Percentiles rank a stretch among this genome's conserved stretches.
Evolutionary conservation across 2,329 filamentous ascomycete genomes (phyloP).

Genomic region (Phialophora expanda): DNA sequence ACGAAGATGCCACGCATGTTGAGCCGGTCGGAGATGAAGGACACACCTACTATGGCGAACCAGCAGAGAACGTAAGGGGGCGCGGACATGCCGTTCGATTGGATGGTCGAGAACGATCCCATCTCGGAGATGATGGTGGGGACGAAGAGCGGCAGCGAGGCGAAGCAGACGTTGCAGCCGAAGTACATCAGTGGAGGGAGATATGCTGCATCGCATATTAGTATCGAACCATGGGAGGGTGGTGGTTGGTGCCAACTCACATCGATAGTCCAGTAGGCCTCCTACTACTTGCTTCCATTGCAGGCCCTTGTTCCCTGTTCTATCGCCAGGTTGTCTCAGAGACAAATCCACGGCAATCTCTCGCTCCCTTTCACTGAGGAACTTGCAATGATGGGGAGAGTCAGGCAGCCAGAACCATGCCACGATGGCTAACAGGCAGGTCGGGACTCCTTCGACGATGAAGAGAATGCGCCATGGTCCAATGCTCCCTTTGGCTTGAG

Average conservation of each 20-base stretch:
- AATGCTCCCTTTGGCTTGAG: slow-evolving; percentile 60
- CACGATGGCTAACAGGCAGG: slow-evolving; percentile 59
- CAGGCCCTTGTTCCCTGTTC: slow-evolving; percentile 40
- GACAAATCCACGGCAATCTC: slow-evolving; percentile 39
- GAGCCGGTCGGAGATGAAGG: slow-evolving; percentile 67
- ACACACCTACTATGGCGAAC: slow-evolving; percentile 64
- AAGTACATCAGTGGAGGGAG: slow-evolving; percentile 63
- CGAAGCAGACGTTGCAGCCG: slow-evolving; percentile 68
- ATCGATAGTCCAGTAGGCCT: slow-evolving; percentile 52
- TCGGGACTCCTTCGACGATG: slow-evolving; percentile 69
- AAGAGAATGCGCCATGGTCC: slow-evolving; percentile 70
- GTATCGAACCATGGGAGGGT: background rate
- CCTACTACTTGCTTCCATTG: slow-evolving; percentile 56
- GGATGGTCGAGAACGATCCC: slow-evolving; percentile 66
- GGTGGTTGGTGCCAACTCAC: slow-evolving; percentile 48
- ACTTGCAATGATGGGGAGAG: slow-evolving; percentile 50
- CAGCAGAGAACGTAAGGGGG: slow-evolving; percentile 75
- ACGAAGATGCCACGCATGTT: slow-evolving; percentile 69
- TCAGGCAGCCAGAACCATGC: slow-evolving; percentile 59
- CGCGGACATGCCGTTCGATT: slow-evolving; percentile 73
- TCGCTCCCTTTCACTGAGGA: slow-evolving; percentile 51
- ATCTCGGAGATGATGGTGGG: slow-evolving; percentile 68
- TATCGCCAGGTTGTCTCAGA: slow-evolving; percentile 39
- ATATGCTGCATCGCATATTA: slow-evolving; percentile 26
- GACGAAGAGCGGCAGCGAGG: slow-evolving; percentile 68